These are phyloP conservation scores for Digitaria exilis DNA, from an alignment of 202 grass and related monocot genomes.

Conservation along the genomic window DNA sequence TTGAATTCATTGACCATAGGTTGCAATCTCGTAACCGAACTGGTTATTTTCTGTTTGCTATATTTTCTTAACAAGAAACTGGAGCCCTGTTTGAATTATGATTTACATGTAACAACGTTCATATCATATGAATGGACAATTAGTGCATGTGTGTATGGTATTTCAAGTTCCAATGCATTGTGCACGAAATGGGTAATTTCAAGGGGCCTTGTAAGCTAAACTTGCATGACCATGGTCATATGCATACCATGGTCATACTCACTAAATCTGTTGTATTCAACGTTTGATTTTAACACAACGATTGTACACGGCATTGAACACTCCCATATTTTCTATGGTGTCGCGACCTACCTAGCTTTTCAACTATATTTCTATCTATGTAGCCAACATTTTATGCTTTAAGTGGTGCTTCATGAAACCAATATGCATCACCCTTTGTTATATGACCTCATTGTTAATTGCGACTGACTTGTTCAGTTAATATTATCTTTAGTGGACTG, in stretches of 20 bases:
- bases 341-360: neutral
- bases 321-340: neutral
- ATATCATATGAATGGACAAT: neutral
- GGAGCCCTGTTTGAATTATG: neutral
- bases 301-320: neutral
- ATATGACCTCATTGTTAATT: neutral
- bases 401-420: neutral
- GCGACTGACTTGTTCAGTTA: neutral
- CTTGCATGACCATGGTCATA: neutral
- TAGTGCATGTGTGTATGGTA: neutral
- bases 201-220: neutral
- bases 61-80: conserved; percentile 1
- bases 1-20: neutral
- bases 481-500: neutral
- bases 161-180: neutral
- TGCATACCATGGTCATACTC: neutral
- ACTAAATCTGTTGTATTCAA: conserved; percentile 2
- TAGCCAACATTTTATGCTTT: neutral
- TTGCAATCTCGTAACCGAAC: neutral
- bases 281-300: neutral
- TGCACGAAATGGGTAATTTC: neutral
- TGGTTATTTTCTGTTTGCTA: neutral
- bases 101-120: neutral
- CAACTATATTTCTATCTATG: neutral
- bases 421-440: neutral